These are phyloP conservation scores for Cladochytrium replicatum DNA, from an alignment of 192 early-diverging fungal species.

Conservation along the genomic window DNA sequence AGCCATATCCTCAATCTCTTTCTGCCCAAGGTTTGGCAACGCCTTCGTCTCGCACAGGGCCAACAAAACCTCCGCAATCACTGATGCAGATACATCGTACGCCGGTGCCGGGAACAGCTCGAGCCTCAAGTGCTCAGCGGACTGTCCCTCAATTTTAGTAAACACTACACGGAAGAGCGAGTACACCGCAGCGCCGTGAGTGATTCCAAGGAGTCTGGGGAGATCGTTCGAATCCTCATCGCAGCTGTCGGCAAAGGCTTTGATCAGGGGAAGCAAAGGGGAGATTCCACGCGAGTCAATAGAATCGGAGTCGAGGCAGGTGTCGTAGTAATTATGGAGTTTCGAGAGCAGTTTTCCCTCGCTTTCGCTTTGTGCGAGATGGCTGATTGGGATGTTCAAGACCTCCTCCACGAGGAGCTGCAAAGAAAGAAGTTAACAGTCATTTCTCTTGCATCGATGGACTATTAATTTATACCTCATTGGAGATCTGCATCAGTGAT, in stretches of 20 bases:
- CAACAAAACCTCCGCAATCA: slow-evolving; percentile 16
- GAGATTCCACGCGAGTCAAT: slow-evolving; percentile 22
- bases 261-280: slow-evolving; percentile 18
- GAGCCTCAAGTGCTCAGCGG: slow-evolving; percentile 19
- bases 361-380: slow-evolving; percentile 3
- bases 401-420: slow-evolving; percentile 24
- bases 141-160: slow-evolving; percentile 12
- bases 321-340: slow-evolving; percentile 24
- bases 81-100: slow-evolving; percentile 9
- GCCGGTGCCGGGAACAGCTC: slow-evolving; percentile 25
- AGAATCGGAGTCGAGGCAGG: slow-evolving; percentile 16
- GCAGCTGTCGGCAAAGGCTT: slow-evolving; percentile 8
- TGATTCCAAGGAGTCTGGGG: slow-evolving; percentile 13
- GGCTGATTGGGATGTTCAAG: slow-evolving; percentile 12
- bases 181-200: slow-evolving; percentile 21
- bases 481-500: slow-evolving; percentile 20
- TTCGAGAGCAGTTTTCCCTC: slow-evolving; percentile 22
- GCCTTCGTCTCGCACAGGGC: slow-evolving; percentile 8
- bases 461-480: slow-evolving; percentile 2
- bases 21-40: neutral
- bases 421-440: neutral
- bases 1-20: slow-evolving; percentile 10
- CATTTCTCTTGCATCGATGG: neutral
- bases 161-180: slow-evolving; percentile 22
- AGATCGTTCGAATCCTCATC: neutral